phyloP scores from a whole-genome alignment of 1,139 yeast species.

The Tardiomyces digboiensis region DNA sequence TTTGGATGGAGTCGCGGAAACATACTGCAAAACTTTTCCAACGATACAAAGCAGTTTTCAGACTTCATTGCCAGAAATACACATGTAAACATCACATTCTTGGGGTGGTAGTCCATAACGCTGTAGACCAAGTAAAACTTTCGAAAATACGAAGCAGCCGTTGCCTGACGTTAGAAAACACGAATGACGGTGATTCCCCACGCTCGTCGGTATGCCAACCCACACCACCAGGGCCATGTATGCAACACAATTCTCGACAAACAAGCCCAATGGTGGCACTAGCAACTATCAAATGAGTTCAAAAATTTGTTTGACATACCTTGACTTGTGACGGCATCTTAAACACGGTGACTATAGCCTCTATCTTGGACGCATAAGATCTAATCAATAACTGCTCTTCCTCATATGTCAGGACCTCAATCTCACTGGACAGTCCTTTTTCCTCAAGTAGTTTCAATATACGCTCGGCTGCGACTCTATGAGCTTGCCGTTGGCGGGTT shows the following conservation, averaged over 20 bases:
- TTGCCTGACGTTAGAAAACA: no score
- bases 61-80: conserved; percentile 88
- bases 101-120: conserved; percentile 84
- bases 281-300: no score
- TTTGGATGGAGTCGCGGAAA: conserved; percentile 31
- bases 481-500: conserved; percentile 24
- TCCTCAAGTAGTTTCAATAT: conserved; percentile 28
- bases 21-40: conserved; percentile 67
- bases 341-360: conserved; percentile 43
- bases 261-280: no score
- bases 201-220: no score
- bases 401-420: conserved; percentile 36
- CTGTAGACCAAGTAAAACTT: conserved; percentile 73
- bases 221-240: no score
- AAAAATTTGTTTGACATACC: no score
- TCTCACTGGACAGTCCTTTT: conserved; percentile 12
- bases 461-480: conserved; percentile 28
- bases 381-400: conserved; percentile 64
- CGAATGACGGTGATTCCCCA: conserved; percentile 24
- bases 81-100: conserved; percentile 68
- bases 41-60: conserved; percentile 82
- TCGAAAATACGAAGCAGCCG: conserved; percentile 76
- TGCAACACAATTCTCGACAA: no score
- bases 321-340: conserved; percentile 55
- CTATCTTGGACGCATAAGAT: conserved; percentile 64